These are phyloP conservation scores for Leccinum ochraceum DNA, from an alignment of 768 basidiomycete species.

Conservation along the genomic window DNA sequence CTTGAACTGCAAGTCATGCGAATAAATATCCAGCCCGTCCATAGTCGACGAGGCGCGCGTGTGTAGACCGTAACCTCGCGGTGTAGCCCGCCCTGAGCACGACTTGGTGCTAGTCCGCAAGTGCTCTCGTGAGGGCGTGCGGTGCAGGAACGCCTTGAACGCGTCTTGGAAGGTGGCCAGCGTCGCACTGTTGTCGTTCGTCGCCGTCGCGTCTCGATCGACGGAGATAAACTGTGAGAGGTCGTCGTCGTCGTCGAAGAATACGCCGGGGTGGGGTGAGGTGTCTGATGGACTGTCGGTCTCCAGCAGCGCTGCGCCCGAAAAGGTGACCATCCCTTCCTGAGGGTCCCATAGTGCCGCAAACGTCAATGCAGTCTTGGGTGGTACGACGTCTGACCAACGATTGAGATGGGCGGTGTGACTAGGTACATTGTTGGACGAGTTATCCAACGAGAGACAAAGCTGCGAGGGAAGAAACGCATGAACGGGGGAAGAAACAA, in stretches of 20 bases:
- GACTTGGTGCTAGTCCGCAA: constrained; percentile 7
- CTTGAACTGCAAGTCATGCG: constrained; percentile 24
- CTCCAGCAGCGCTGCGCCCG: constrained; percentile 48
- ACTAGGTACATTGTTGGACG: constrained; percentile 12
- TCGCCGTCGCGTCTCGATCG: constrained; percentile 13
- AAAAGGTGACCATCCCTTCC: constrained; percentile 59
- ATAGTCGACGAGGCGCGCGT: constrained; percentile 33
- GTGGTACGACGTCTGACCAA: constrained; percentile 61
- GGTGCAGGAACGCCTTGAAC: constrained; percentile 30
- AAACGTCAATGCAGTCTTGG: constrained; percentile 56
- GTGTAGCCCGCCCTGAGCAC: constrained; percentile 4
- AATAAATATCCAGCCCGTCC: constrained; percentile 33
- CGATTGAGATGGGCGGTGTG: constrained; percentile 30
- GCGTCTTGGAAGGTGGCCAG: constrained; percentile 31
- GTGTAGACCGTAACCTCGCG: constrained; percentile 11
- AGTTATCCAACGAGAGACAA: constrained; percentile 26
- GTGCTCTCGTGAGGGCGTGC: constrained; percentile 26
- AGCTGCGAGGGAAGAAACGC: constrained; percentile 12
- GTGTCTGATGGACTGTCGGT: constrained; percentile 19
- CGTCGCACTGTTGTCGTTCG: constrained; percentile 26
- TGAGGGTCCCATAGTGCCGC: constrained; percentile 61
- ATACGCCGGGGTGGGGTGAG: constrained; percentile 10
- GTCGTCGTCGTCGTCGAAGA: constrained; percentile 20
- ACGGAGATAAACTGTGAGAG: constrained; percentile 12
- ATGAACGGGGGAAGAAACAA: not conserved